Evolutionary conservation across 371 early-diverging fungal species (phyloP).

Genomic region (Capniomyces stellatus): DNA sequence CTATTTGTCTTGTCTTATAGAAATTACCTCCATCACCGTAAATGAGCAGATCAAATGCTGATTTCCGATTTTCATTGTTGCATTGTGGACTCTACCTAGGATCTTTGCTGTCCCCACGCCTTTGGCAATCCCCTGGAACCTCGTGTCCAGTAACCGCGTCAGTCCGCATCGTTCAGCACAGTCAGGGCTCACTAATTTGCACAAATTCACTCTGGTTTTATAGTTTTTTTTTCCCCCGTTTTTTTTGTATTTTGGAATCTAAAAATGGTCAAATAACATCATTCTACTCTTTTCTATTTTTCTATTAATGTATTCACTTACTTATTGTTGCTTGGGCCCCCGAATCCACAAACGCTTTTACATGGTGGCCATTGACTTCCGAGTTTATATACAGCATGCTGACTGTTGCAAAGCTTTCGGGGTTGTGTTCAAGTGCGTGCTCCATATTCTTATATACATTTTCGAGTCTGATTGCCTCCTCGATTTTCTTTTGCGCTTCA

Average conservation of each 20-base stretch:
- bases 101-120: slow-evolving; percentile 95
- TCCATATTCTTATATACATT: slow-evolving; percentile 74
- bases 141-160: slow-evolving; percentile 71
- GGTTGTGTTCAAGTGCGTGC: slow-evolving; percentile 85
- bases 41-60: slow-evolving; percentile 70
- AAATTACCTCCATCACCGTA: slow-evolving; percentile 84
- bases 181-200: slow-evolving; percentile 37
- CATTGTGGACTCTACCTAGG: slow-evolving; percentile 80
- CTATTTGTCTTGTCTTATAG: no score
- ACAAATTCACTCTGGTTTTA: slow-evolving; percentile 13
- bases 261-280: not conserved
- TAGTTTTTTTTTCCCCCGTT: not conserved
- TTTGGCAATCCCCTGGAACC: slow-evolving; percentile 78
- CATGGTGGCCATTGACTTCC: slow-evolving; percentile 65
- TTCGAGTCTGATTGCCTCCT: slow-evolving; percentile 69
- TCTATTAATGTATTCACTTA: not conserved
- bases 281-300: slow-evolving; percentile 20
- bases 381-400: slow-evolving; percentile 80
- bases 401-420: slow-evolving; percentile 82
- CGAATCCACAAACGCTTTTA: slow-evolving; percentile 93
- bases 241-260: no score
- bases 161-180: slow-evolving; percentile 75
- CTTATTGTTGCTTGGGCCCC: slow-evolving; percentile 93
- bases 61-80: slow-evolving; percentile 58
- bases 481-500: slow-evolving; percentile 80